Conservation (phyloP, 2,329 filamentous ascomycete species). For the Neophaeococcomyces mojaviensis region DNA sequence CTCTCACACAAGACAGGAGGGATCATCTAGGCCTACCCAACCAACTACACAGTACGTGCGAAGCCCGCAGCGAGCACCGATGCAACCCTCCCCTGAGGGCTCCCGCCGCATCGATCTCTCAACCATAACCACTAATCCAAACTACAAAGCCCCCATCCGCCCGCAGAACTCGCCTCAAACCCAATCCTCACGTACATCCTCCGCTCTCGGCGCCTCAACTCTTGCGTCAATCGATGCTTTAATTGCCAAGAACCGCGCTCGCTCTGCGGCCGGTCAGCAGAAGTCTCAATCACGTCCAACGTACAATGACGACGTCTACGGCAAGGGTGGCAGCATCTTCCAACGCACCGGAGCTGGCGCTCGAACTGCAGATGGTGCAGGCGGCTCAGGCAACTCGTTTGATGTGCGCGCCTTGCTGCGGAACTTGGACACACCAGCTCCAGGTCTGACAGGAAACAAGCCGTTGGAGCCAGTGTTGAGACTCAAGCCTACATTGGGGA, state of each 20-base stretch:
- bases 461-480: conserved; percentile 11
- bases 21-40: not conserved
- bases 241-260: too few species aligned
- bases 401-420: not conserved
- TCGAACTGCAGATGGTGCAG: not conserved
- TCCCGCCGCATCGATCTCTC: conserved; percentile 3
- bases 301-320: conserved; percentile 6
- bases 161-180: not conserved
- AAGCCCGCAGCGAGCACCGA: not conserved
- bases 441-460: not conserved
- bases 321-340: not conserved
- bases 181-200: not conserved
- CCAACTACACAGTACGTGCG: too few species aligned
- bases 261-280: too few species aligned
- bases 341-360: not conserved
- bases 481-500: conserved; percentile 24
- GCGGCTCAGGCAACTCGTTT: too few species aligned
- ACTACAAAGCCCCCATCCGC: conserved; percentile 1
- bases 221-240: too few species aligned
- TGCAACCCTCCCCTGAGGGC: not conserved
- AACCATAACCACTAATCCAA: conserved; percentile 2
- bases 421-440: not conserved
- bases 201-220: not conserved
- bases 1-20: not conserved
- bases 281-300: not conserved